Percentiles rank a stretch among this genome's conserved stretches.
Conservation (phyloP, 345 rosid species). For the Cardamine resedifolia region DNA sequence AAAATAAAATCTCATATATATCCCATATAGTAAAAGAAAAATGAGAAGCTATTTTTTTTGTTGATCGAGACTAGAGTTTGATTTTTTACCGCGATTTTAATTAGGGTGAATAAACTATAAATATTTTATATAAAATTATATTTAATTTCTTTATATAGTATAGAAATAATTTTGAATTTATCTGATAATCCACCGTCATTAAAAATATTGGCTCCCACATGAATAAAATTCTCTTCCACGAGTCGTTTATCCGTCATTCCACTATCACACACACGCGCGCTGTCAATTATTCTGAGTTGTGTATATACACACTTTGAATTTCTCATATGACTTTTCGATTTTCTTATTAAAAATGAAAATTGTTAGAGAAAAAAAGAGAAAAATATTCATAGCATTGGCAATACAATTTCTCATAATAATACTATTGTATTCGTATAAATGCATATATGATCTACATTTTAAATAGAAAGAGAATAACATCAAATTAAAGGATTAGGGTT, state of each 20-base stretch:
- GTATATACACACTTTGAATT: not conserved
- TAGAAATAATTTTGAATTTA: not conserved
- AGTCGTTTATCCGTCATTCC: conserved; percentile 3
- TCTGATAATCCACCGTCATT: not conserved
- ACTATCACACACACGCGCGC: not conserved
- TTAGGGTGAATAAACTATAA: not conserved
- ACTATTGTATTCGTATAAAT: not conserved
- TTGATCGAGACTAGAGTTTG: not conserved
- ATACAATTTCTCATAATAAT: not conserved
- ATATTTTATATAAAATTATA: no score
- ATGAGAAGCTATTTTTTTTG: not conserved
- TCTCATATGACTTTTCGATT: not conserved
- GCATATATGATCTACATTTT: not conserved
- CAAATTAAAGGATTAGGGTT: no score
- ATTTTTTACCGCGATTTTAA: not conserved
- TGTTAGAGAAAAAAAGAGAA: not conserved
- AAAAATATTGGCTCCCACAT: not conserved
- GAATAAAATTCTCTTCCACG: conserved; percentile 2
- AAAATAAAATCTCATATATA: not conserved
- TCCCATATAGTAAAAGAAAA: not conserved
- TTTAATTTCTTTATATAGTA: not conserved
- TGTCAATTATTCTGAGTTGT: conserved; percentile 1
- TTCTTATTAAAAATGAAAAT: not conserved
- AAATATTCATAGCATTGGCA: not conserved
- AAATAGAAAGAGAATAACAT: not conserved